These are phyloP conservation scores for Racocetra persica DNA, from an alignment of 371 early-diverging fungal species.

Conservation along the genomic window DNA sequence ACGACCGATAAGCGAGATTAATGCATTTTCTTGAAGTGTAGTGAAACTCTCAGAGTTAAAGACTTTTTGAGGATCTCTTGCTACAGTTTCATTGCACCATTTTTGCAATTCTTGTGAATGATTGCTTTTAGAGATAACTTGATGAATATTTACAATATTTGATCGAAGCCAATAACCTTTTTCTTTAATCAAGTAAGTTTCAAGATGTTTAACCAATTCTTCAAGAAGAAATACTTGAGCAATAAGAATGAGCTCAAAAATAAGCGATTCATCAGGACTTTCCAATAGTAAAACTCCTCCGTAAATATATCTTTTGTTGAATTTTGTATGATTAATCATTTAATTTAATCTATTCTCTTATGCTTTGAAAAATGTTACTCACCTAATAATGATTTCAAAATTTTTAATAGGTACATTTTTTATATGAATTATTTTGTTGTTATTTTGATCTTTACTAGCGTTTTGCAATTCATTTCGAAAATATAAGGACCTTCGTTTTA, in stretches of 20 bases:
- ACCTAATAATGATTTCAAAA: too few relatives aligned
- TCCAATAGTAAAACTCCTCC: too few relatives aligned
- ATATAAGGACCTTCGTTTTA: too few relatives aligned
- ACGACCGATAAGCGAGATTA: conserved; percentile 14
- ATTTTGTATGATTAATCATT: too few relatives aligned
- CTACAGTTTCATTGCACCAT: not conserved
- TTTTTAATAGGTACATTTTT: too few relatives aligned
- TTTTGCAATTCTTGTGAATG: not conserved
- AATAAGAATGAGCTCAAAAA: not conserved
- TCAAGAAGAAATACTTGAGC: not conserved
- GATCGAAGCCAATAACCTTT: not conserved
- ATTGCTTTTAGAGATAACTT: not conserved
- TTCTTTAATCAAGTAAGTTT: not conserved
- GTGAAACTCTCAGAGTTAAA: conserved; percentile 22
- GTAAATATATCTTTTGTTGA: too few relatives aligned
- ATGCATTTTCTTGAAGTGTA: not conserved
- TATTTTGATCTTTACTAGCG: too few relatives aligned
- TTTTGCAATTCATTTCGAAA: too few relatives aligned
- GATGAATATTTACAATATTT: not conserved
- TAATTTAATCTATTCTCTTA: too few relatives aligned
- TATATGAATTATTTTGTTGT: too few relatives aligned
- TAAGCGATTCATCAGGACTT: too few relatives aligned
- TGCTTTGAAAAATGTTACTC: too few relatives aligned
- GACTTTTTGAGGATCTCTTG: not conserved
- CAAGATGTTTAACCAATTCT: not conserved